Evolutionary conservation across 2,329 filamentous ascomycete genomes (phyloP), one percentile per base, ranked within the genome.

Genomic region (Bipolaris bicolor): DNA sequence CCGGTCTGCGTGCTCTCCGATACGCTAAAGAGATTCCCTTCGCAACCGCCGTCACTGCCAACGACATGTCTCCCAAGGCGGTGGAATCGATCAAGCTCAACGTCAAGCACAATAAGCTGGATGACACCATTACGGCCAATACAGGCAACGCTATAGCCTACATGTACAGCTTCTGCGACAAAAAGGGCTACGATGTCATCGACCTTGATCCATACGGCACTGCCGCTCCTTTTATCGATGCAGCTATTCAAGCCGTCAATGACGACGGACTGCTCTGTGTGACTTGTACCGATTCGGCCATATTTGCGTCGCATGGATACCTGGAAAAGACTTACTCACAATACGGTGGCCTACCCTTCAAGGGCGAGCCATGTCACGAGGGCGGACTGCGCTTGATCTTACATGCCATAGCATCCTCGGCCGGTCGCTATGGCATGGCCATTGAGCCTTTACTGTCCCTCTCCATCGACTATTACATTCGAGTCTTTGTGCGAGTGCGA

Each of bases 151-250:
- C 95, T 1, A 86, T 95, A 45, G 88, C 87, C 3, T 91, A 96
- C 77, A 98, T 99, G 94, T 97, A 98, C 76, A 84, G 84, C 60
- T 80, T 86, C 51, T 81, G 90, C 44, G 84, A 86, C 6, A 83
- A 67, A 67, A 78, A 73, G 73, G 73, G 72, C 7, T 99, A 96
- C 75, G 91, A 98, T 75, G 93, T 97, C 20, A 95, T 99, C 62
- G 95, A 99, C 74, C 84, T 99, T 29, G 95, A 99, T 74, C 95
- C 95, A 0, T 99, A 99, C 69, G 95, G 95, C 40, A 96, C 92
- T 0, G 95, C 94, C 0, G 91, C 91, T 9, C 90, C 91, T 1
- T 99, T 99, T 76, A 84, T 99, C 52, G 95, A 99, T 73, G 88
- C 91, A 1, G 92, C 95, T 1, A 82, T 99, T 7, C 93, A 97